Conservation (phyloP, 1,284 basidiomycete genomes). For the Naganishia albida region DNA sequence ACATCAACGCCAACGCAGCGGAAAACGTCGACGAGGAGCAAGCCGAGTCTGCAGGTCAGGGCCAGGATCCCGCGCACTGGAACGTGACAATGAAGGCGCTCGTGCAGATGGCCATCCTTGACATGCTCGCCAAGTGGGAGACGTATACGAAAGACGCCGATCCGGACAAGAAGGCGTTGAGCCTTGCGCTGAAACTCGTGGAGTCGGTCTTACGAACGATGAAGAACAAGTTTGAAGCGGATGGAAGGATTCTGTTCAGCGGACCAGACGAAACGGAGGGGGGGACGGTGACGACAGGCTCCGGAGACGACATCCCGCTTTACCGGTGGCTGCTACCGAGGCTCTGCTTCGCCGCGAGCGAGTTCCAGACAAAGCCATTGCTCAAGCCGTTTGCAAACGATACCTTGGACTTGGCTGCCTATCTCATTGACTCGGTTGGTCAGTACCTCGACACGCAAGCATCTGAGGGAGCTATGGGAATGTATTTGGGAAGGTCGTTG, state of each 20-base stretch:
- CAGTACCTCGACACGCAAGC: slow-evolving; percentile 33
- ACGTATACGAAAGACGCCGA: slow-evolving; percentile 1
- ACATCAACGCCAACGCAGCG: slow-evolving; percentile 13
- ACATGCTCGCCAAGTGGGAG: slow-evolving; percentile 23
- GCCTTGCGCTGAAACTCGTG: slow-evolving; percentile 16
- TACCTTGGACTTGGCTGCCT: slow-evolving; percentile 34
- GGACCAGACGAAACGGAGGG: slow-evolving; percentile 1
- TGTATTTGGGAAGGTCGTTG: slow-evolving; percentile 35
- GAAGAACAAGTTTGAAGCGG: slow-evolving; percentile 17
- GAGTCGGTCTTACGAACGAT: slow-evolving; percentile 16
- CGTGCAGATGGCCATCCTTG: slow-evolving; percentile 26
- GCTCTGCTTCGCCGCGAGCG: slow-evolving; percentile 41
- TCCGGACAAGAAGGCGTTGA: slow-evolving; percentile 14
- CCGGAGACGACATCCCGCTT: slow-evolving; percentile 36
- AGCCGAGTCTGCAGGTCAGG: not conserved
- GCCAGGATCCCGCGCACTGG: slow-evolving; percentile 19
- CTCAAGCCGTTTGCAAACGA: slow-evolving; percentile 29
- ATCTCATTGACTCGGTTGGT: slow-evolving; percentile 36
- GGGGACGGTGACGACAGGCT: slow-evolving; percentile 9
- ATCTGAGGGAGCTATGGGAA: slow-evolving; percentile 34
- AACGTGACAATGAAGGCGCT: slow-evolving; percentile 23
- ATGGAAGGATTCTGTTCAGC: slow-evolving; percentile 15
- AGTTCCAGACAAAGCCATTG: slow-evolving; percentile 30
- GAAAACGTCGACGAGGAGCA: not conserved
- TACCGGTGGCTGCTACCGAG: slow-evolving; percentile 49